A percentile compares a stretch with the other conserved stretches of the same genome.
Evolutionary conservation across 2,329 filamentous ascomycete species (phyloP).

Genomic region (Sporothrix pallida): DNA sequence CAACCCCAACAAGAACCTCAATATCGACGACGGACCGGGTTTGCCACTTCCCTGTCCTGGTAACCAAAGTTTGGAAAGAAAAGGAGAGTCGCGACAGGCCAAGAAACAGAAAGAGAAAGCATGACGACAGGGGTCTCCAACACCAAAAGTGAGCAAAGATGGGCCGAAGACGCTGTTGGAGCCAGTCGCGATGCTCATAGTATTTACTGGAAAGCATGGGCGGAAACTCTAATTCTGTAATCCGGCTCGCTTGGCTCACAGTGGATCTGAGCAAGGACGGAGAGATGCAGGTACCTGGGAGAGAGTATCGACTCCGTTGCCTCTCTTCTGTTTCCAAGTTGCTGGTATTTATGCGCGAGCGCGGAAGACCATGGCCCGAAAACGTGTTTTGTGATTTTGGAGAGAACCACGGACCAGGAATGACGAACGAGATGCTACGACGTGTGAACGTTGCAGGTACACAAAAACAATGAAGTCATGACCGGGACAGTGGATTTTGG

Average conservation of each 20-base stretch:
- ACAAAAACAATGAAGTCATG: too few species aligned
- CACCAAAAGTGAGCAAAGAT: background rate
- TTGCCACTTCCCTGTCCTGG: conserved; percentile 25
- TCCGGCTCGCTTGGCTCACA: conserved; percentile 11
- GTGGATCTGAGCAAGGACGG: background rate
- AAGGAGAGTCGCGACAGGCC: conserved; percentile 1
- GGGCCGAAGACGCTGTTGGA: background rate
- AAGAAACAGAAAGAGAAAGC: conserved; percentile 12
- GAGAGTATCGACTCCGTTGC: too few species aligned
- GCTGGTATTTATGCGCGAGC: conserved; percentile 14
- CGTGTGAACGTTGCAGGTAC: background rate
- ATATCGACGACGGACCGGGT: background rate
- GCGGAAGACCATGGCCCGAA: conserved; percentile 3
- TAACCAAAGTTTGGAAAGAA: conserved; percentile 6
- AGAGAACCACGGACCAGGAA: background rate
- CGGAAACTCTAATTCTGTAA: conserved; percentile 22
- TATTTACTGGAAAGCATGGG: background rate
- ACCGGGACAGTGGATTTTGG: background rate
- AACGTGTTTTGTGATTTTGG: background rate
- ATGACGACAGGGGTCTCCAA: conserved; percentile 27
- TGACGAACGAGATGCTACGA: too few species aligned
- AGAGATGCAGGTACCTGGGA: conserved; percentile 6
- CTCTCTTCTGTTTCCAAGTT: conserved; percentile 11
- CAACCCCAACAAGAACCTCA: background rate
- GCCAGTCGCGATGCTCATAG: conserved; percentile 24